Evolutionary conservation across 805 yeast species (phyloP), one percentile per base, ranked within the genome.

Genomic region (Saccharomycopsis synnaedendra): DNA sequence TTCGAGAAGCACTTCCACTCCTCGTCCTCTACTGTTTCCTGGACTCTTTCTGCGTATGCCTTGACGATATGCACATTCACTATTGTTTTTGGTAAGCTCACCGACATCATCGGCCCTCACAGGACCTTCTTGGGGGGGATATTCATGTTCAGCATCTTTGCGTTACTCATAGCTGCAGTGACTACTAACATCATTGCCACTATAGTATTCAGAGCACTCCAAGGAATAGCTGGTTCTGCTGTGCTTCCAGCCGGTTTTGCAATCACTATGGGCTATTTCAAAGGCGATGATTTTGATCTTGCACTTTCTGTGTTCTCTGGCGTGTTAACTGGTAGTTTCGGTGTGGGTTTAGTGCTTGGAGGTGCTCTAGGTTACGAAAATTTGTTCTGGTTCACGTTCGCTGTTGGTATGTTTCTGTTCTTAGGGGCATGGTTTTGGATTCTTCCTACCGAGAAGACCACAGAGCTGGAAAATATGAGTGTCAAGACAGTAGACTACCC

Each of bases 331-430:
- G 53, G 61, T 34, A 41, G 59, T 47, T 55, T 64, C 49, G 39
- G 61, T 30, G 33, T 69, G 9, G 76, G 74, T 4, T 53, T 60
- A 3, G 45, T 70, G 5, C 39, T 71, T 2, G 75, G 76, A 31
- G 76, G 76, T 44, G 75, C 71, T 0, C 71, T 71, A 42, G 75
- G 72, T 1, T 70, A 69, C 52, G 62, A 64, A 44, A 67, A 67
- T 1, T 54, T 65, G 6, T 66, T 64, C 52, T 71, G 60, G 45
- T 60, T 69, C 38, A 58, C 64, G 1, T 67, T 68, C 58, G 72
- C 65, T 6, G 53, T 70, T 4, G 62, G 66, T 30, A 75, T 67
- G 1, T 63, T 74, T 1, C 60, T 65, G 3, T 57, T 66, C 35
- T 57, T 62, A 1, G 10, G 10, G 37, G n/a, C n/a, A 10, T 34